phyloP scores from a whole-genome alignment of 768 basidiomycete genomes.

The Auriculariales sp. region DNA sequence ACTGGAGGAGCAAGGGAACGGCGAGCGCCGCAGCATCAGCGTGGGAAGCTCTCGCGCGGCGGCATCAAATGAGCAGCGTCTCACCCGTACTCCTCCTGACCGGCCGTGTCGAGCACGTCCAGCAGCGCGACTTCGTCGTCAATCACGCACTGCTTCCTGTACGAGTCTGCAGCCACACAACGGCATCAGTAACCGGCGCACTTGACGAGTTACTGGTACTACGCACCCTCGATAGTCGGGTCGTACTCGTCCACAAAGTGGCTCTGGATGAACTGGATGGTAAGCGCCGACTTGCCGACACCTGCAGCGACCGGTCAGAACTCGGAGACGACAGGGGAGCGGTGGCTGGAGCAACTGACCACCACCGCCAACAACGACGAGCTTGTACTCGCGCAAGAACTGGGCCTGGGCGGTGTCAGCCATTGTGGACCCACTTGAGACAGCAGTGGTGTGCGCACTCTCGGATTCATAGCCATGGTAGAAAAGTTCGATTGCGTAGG shows the following conservation, averaged over 20 bases:
- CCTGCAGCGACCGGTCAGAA: conserved; percentile 18
- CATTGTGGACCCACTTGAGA: background rate
- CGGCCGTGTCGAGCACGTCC: conserved; percentile 94
- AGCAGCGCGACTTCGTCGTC: conserved; percentile 98
- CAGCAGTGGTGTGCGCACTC: conserved; percentile 4
- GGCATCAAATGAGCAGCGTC: conserved; percentile 17
- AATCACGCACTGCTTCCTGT: conserved; percentile 92
- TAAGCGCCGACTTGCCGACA: conserved; percentile 82
- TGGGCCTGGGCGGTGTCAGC: conserved; percentile 38
- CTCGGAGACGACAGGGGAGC: conserved; percentile 1
- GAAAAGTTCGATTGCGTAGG: background rate
- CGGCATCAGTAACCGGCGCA: background rate
- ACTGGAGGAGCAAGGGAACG: conserved; percentile 24
- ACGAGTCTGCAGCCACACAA: conserved; percentile 50
- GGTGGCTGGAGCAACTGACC: conserved; percentile 34
- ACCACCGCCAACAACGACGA: conserved; percentile 97
- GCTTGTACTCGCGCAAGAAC: conserved; percentile 93
- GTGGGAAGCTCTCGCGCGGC: background rate
- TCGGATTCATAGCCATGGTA: background rate
- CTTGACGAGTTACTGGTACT: background rate
- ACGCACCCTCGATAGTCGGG: conserved; percentile 82
- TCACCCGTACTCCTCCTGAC: conserved; percentile 95
- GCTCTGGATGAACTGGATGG: conserved; percentile 96
- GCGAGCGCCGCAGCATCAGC: background rate
- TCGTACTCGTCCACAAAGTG: conserved; percentile 89